Evolutionary conservation across 1,284 basidiomycete species (phyloP).

Genomic region (Puccinia polysora): DNA sequence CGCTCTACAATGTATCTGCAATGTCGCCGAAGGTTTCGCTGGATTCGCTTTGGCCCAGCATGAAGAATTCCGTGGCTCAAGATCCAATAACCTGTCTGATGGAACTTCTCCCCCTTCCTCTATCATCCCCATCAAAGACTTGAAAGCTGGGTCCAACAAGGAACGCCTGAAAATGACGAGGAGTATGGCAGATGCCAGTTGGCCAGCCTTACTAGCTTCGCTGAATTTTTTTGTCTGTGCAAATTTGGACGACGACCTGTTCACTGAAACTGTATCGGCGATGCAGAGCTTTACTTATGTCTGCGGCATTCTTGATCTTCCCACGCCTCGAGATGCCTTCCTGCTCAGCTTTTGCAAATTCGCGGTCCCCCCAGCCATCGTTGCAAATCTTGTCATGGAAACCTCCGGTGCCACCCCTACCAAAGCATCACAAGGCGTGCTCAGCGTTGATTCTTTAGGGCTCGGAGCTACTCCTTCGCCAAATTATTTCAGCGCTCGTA

Average conservation of each 20-base stretch:
- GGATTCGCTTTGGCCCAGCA: constrained; percentile 67
- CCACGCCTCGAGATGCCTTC: constrained; percentile 86
- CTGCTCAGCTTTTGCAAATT: constrained; percentile 79
- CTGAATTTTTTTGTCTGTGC: constrained; percentile 83
- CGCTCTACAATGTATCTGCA: constrained; percentile 78
- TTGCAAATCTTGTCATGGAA: constrained; percentile 73
- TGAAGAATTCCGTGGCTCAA: constrained; percentile 51
- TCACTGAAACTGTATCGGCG: constrained; percentile 73
- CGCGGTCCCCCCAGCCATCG: constrained; percentile 78
- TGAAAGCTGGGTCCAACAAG: constrained; percentile 55
- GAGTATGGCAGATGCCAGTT: constrained; percentile 75
- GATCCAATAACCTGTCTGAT: constrained; percentile 58
- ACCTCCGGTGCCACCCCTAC: constrained; percentile 56
- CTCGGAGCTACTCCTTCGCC: constrained; percentile 49
- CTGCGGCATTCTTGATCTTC: constrained; percentile 77
- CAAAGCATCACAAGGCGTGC: constrained; percentile 58
- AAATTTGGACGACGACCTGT: constrained; percentile 78
- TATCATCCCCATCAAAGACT: constrained; percentile 63
- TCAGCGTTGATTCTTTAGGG: constrained; percentile 69
- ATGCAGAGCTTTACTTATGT: constrained; percentile 80
- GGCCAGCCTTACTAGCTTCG: constrained; percentile 83
- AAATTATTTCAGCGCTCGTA: constrained; percentile 71
- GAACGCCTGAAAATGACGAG: constrained; percentile 62
- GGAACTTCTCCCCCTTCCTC: constrained; percentile 65
- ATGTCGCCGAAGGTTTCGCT: constrained; percentile 81